Percentiles rank a stretch among this genome's conserved stretches.
These are phyloP conservation scores for Dittrichia graveolens DNA, from an alignment of 129 eudicot genomes.

Conservation along the genomic window DNA sequence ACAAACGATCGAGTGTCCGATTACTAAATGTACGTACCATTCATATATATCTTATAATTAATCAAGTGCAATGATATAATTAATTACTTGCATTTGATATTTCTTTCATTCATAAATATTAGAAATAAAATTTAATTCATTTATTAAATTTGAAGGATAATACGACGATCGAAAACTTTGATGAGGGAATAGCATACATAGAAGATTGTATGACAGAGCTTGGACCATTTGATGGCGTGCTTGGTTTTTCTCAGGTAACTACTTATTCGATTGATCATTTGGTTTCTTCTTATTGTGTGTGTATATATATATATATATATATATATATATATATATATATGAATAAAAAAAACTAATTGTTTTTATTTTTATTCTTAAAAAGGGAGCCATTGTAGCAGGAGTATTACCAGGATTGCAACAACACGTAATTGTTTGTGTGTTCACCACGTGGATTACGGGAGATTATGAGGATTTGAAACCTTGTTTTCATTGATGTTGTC, in stretches of 20 bases:
- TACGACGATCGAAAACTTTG: conserved; percentile 32
- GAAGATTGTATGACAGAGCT: conserved; percentile 48
- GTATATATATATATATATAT: neutral
- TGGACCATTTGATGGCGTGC: conserved; percentile 56
- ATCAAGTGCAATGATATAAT: too few species aligned
- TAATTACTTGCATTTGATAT: too few species aligned
- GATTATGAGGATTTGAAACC: too few species aligned
- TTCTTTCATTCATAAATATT: too few species aligned
- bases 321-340: neutral
- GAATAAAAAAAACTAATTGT: neutral
- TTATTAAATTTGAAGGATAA: conserved; percentile 20
- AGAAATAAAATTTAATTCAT: neutral
- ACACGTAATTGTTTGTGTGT: neutral
- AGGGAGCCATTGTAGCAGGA: conserved; percentile 23
- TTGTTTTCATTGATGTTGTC: too few species aligned
- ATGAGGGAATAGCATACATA: conserved; percentile 38
- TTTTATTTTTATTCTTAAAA: neutral
- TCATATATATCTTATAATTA: too few species aligned
- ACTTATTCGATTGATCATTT: neutral
- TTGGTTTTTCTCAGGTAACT: conserved; percentile 50
- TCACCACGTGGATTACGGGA: too few species aligned
- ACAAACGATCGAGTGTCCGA: too few species aligned
- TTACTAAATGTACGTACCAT: too few species aligned
- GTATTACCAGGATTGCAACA: conserved; percentile 26
- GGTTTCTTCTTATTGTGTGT: too few species aligned